Evolutionary conservation across 1,284 basidiomycete species (phyloP).

Genomic region (Porogramme epimiltina): DNA sequence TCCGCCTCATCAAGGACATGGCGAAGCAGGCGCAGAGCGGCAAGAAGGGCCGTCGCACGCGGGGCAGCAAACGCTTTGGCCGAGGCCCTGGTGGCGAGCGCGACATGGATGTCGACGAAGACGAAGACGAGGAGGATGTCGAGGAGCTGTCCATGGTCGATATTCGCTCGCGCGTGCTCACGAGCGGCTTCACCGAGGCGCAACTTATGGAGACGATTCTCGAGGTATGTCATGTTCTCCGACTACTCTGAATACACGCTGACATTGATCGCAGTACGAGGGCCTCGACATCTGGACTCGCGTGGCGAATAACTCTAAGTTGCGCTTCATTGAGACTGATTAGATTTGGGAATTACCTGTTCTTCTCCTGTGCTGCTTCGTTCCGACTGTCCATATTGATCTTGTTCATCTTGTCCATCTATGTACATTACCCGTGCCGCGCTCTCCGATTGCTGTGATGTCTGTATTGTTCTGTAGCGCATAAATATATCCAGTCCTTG

Average conservation of each 20-base stretch:
- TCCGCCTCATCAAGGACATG: slow-evolving; percentile 89
- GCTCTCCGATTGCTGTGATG: slow-evolving; percentile 22
- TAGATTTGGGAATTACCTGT: slow-evolving; percentile 1
- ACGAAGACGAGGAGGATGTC: slow-evolving; percentile 60
- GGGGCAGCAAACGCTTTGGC: slow-evolving; percentile 51
- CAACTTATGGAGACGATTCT: slow-evolving; percentile 84
- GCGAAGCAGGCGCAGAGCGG: slow-evolving; percentile 43
- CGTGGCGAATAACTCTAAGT: slow-evolving; percentile 74
- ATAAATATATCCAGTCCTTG: slow-evolving; percentile 30
- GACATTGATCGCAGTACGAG: slow-evolving; percentile 66
- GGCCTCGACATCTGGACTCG: slow-evolving; percentile 76
- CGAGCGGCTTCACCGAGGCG: slow-evolving; percentile 87
- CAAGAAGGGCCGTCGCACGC: slow-evolving; percentile 39
- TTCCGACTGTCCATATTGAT: not conserved
- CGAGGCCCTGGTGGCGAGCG: slow-evolving; percentile 68
- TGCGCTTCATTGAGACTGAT: slow-evolving; percentile 52
- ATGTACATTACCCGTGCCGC: slow-evolving; percentile 21
- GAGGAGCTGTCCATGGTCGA: slow-evolving; percentile 81
- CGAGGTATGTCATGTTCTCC: slow-evolving; percentile 53
- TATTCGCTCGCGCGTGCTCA: slow-evolving; percentile 80
- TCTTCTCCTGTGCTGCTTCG: not conserved
- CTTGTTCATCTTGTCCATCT: slow-evolving; percentile 8
- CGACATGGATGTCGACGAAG: slow-evolving; percentile 53
- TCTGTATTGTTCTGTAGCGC: slow-evolving; percentile 29
- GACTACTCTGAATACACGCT: not conserved